phyloP scores from a whole-genome alignment of 257 asterid species.

The Solanum sejunctum region DNA sequence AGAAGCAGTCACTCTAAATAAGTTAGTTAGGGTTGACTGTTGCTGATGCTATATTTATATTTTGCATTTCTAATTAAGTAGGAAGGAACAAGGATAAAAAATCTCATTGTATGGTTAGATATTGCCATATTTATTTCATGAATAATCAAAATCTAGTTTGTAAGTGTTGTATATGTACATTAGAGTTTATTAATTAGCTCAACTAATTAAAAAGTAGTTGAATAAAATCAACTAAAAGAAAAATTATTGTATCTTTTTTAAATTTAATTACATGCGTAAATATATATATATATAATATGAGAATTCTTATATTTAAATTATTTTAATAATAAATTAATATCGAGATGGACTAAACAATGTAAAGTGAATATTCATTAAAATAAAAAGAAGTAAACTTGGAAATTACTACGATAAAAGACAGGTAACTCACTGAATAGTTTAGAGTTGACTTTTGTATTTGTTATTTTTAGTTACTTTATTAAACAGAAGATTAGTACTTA shows the following conservation, averaged over 20 bases:
- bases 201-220: neutral
- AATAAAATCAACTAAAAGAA: too few species aligned
- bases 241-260: too few species aligned
- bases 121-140: neutral
- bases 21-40: conserved; percentile 9
- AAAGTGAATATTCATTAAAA: too few species aligned
- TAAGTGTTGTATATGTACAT: neutral
- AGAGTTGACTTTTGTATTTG: neutral
- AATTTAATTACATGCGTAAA: too few species aligned
- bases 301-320: too few species aligned
- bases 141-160: neutral
- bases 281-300: too few species aligned
- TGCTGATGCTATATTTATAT: conserved; percentile 15
- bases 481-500: neutral
- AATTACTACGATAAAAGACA: neutral
- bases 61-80: neutral
- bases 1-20: conserved; percentile 19
- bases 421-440: neutral
- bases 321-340: too few species aligned
- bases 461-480: neutral
- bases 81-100: neutral
- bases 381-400: neutral
- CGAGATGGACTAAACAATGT: too few species aligned
- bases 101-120: neutral
- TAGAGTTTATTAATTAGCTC: neutral